Evolutionary conservation across 2,329 filamentous ascomycete species (phyloP).

Genomic region (Fusarium praegraminearum): DNA sequence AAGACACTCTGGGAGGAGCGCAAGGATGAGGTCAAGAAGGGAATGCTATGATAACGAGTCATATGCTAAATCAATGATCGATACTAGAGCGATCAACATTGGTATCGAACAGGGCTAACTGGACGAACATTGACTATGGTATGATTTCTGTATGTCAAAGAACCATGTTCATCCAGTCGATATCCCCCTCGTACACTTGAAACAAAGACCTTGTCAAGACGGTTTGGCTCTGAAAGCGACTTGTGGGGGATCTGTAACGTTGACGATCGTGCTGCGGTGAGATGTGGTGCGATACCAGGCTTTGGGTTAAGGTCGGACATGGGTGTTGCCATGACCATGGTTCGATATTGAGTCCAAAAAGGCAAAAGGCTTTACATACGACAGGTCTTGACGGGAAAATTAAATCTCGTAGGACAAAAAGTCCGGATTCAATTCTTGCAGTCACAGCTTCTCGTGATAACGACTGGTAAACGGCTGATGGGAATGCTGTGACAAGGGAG

Average conservation of each 20-base stretch:
- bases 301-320: constrained; percentile 35
- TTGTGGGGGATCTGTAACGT: constrained; percentile 32
- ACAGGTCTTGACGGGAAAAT: constrained; percentile 11
- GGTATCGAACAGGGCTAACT: constrained; percentile 17
- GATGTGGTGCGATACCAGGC: constrained; percentile 43
- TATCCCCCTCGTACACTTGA: constrained; percentile 33
- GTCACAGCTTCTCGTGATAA: constrained; percentile 9
- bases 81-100: constrained; percentile 7
- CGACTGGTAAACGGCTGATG: constrained; percentile 9
- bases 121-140: constrained; percentile 28
- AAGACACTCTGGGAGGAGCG: constrained; percentile 99
- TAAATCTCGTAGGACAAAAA: not conserved
- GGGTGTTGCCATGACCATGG: constrained; percentile 34
- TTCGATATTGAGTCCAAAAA: constrained; percentile 39
- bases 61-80: constrained; percentile 17
- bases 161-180: constrained; percentile 16
- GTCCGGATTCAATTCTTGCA: constrained; percentile 8
- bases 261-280: constrained; percentile 25
- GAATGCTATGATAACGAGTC: constrained; percentile 77
- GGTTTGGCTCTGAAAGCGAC: constrained; percentile 10
- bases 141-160: constrained; percentile 27
- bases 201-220: constrained; percentile 31
- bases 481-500: constrained; percentile 11
- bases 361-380: constrained; percentile 5
- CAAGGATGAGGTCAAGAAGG: constrained; percentile 86